Percentiles rank a stretch among this genome's conserved stretches.
phyloP scores from a whole-genome alignment of 108 stramenopile genomes.

The Chaetoceros muelleri region DNA sequence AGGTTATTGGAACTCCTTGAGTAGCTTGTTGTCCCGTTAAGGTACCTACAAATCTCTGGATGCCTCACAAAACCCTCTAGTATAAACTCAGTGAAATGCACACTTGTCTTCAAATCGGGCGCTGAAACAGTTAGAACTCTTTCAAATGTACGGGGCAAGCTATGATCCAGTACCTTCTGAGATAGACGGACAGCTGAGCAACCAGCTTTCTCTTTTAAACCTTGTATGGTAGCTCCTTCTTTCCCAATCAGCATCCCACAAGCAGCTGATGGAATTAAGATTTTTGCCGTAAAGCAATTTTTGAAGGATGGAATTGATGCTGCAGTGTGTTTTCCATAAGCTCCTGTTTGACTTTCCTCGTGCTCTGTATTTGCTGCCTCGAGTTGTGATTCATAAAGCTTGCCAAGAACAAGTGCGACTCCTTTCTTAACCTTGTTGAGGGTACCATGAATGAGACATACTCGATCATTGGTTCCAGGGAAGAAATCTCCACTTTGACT shows the following conservation, averaged over 20 bases:
- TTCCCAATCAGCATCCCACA: constrained; percentile 83
- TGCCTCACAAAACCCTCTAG: constrained; percentile 52
- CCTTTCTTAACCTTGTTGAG: constrained; percentile 44
- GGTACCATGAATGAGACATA: constrained; percentile 70
- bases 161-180: constrained; percentile 31
- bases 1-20: constrained; percentile 16
- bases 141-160: constrained; percentile 38
- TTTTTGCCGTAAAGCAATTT: constrained; percentile 41
- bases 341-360: constrained; percentile 2
- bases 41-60: constrained; percentile 59
- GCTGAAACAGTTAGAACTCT: constrained; percentile 68
- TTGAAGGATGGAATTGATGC: background rate
- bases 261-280: constrained; percentile 59
- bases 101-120: constrained; percentile 30
- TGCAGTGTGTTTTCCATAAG: background rate
- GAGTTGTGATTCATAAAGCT: constrained; percentile 36
- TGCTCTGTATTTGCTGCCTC: no score
- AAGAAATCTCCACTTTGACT: constrained; percentile 69
- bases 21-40: constrained; percentile 76
- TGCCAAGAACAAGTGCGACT: constrained; percentile 39
- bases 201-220: constrained; percentile 56
- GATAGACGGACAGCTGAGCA: constrained; percentile 58
- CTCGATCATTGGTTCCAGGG: constrained; percentile 66
- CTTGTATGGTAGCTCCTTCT: constrained; percentile 61
- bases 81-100: constrained; percentile 35